phyloP scores from a whole-genome alignment of 495 filamentous ascomycete genomes.

The Niebla homalea region DNA sequence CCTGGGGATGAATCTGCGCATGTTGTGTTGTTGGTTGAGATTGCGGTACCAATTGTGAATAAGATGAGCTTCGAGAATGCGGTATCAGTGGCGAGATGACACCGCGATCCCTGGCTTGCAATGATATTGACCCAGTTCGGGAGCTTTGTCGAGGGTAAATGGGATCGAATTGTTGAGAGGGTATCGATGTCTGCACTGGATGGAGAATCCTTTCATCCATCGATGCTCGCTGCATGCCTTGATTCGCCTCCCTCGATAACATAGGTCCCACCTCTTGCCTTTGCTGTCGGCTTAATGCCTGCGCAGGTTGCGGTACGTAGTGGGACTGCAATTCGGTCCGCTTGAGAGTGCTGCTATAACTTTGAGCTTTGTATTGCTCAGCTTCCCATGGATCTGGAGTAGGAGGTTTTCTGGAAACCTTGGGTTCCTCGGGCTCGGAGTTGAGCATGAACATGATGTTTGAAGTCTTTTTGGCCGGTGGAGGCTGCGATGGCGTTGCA shows the following conservation, averaged over 20 bases:
- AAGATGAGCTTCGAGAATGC: conserved; percentile 16
- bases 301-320: conserved; percentile 6
- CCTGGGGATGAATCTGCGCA: not conserved
- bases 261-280: conserved; percentile 1
- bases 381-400: not conserved
- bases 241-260: conserved; percentile 1
- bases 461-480: conserved; percentile 40
- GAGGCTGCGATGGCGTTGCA: conserved; percentile 26
- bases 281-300: conserved; percentile 9
- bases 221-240: conserved; percentile 3
- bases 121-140: not conserved
- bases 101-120: conserved; percentile 7
- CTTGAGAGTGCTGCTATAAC: conserved; percentile 4
- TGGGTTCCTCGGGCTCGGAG: conserved; percentile 42
- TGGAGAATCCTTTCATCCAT: conserved; percentile 2
- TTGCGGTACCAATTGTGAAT: conserved; percentile 1
- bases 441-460: conserved; percentile 48
- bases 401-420: conserved; percentile 33
- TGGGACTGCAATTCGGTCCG: not conserved
- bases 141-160: not conserved
- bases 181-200: conserved; percentile 4
- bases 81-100: conserved; percentile 8
- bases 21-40: not conserved
- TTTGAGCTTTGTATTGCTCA: no score
- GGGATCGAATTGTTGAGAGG: conserved; percentile 7